A percentile compares a stretch with the other conserved stretches of the same genome.
Evolutionary conservation across 2,329 filamentous ascomycete species (phyloP).

Genomic region (Emergomyces orientalis): DNA sequence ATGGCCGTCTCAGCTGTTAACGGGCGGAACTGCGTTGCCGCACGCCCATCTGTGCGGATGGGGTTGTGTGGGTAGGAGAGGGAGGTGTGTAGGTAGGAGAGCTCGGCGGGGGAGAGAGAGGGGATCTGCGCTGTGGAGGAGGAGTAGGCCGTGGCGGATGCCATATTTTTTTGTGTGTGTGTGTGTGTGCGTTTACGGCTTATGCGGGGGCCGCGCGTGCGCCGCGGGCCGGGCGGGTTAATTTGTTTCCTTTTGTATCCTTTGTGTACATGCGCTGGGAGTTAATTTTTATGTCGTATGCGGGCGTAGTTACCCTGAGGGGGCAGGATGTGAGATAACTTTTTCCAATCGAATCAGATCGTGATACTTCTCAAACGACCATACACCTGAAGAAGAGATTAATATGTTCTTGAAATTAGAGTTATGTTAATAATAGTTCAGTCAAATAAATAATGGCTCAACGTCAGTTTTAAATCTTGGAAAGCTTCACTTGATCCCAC

Average conservation of each 20-base stretch:
- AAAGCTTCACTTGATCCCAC: neutral
- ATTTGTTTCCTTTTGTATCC: no score
- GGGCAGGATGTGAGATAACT: no score
- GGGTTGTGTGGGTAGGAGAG: constrained; percentile 62
- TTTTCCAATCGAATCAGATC: neutral
- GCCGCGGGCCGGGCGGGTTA: no score
- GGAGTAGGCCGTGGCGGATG: constrained; percentile 46
- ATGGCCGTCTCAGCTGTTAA: constrained; percentile 84
- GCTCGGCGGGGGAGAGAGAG: constrained; percentile 86
- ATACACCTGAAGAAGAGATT: neutral
- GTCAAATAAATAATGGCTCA: no score
- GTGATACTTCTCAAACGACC: neutral
- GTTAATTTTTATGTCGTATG: no score
- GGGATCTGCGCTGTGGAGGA: constrained; percentile 37
- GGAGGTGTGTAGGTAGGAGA: constrained; percentile 86
- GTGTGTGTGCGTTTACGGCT: neutral
- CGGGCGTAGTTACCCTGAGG: no score
- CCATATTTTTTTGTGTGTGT: constrained; percentile 41
- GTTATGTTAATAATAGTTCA: neutral
- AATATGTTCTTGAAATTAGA: neutral
- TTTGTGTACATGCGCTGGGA: no score
- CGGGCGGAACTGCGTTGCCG: constrained; percentile 78
- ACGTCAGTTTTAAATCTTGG: neutral
- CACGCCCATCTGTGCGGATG: constrained; percentile 79
- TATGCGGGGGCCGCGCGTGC: neutral